A percentile compares a stretch with the other conserved stretches of the same genome.
These are phyloP conservation scores for Xylariaceae sp. DNA, from an alignment of 2,329 filamentous ascomycete genomes.

Conservation along the genomic window DNA sequence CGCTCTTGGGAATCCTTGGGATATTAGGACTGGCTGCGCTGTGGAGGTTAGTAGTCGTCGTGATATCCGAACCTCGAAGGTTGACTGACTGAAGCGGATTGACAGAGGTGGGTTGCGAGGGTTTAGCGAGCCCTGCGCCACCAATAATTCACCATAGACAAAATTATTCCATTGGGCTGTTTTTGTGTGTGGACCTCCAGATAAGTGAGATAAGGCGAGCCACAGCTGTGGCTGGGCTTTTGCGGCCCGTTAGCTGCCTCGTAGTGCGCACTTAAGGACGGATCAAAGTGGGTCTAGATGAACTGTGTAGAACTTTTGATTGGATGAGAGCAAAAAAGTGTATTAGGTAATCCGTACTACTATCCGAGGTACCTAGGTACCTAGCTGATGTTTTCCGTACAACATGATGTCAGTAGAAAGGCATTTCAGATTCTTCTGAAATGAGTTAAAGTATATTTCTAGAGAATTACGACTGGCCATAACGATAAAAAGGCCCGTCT, in stretches of 20 bases:
- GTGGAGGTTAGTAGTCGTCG: slow-evolving; percentile 36
- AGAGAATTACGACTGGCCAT: no score
- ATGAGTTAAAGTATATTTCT: no score
- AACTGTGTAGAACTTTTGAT: not conserved
- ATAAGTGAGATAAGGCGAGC: slow-evolving; percentile 22
- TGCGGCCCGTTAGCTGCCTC: not conserved
- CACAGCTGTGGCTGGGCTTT: slow-evolving; percentile 13
- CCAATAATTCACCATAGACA: slow-evolving; percentile 24
- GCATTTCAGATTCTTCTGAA: no score
- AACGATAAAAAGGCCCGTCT: no score
- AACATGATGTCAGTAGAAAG: not conserved
- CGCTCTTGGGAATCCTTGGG: slow-evolving; percentile 44
- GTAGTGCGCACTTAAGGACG: not conserved
- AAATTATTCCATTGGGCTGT: slow-evolving; percentile 23
- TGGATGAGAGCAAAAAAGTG: not conserved
- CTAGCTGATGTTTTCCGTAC: not conserved
- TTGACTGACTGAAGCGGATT: slow-evolving; percentile 23
- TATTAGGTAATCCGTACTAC: no score
- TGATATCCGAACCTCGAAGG: slow-evolving; percentile 28
- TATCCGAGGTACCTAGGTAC: not conserved
- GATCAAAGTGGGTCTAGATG: not conserved
- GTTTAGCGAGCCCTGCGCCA: slow-evolving; percentile 30
- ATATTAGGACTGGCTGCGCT: slow-evolving; percentile 38
- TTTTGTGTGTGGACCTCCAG: slow-evolving; percentile 14
- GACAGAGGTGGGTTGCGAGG: slow-evolving; percentile 26